Evolutionary conservation across 2,329 filamentous ascomycete species (phyloP), one percentile per base, ranked within the genome.

Genomic region (Aspergillus costaricaensis): DNA sequence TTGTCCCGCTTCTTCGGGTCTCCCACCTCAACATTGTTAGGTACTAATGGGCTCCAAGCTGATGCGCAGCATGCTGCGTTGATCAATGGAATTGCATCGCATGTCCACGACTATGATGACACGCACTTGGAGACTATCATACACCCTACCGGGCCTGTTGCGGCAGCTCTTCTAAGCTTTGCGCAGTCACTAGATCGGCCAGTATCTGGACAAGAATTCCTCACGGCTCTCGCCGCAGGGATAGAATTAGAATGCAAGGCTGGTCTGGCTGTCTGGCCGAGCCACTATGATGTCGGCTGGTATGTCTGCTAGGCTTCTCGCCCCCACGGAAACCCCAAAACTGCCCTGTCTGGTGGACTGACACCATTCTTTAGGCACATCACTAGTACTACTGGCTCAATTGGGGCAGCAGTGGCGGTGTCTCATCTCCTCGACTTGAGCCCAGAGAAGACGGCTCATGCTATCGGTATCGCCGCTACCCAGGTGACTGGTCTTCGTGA

Each of bases 71-170:
- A 82, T 58, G 82, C 83, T 1, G 81, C 82, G 0, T 70, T 85
- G 6, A 65, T 86, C 50, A 85, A 85, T 61, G 83, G 83, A 25
- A 83, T 85, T 47, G 80, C 82, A 12, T 83, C 80, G 30, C 82
- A 85, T 61, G 81, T 84, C 3, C 80, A 85, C 59, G 82, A 85
- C 65, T 86, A 85, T 67, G 83, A 86, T 62, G 82, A 85, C 66
- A 85, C 82, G 1, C 83, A 85, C 63, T 74, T 85, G 1, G 81
- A 82, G 50, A 85, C 81, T 5, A 82, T 85, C 62, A 85, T 85
- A 48, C 83, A 86, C 63, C 83, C 83, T 0, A 78, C 82, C 0
- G 82, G 83, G 0, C 80, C 82, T 0, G 80, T 85, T 0, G 80
- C 81, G 1, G 79, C 75, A 43, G 83, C 83, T 0, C 67, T 85